phyloP scores from a whole-genome alignment of 306 rosid species.

The Fragaria ananassa region DNA sequence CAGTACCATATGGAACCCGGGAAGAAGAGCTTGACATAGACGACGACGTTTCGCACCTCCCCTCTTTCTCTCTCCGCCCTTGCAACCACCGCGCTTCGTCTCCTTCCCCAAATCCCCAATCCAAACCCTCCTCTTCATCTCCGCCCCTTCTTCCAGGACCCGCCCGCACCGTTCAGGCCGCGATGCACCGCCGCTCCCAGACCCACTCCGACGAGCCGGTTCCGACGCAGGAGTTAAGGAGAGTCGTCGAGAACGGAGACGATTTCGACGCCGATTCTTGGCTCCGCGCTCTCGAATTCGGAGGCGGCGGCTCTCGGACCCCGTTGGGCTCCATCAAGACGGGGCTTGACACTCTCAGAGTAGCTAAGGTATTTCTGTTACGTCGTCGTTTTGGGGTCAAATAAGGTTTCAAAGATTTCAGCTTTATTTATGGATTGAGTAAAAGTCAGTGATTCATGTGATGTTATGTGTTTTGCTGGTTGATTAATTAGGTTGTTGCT shows the following conservation, averaged over 20 bases:
- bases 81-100: conserved; percentile 35
- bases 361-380: conserved; percentile 32
- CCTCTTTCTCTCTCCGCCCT: conserved; percentile 44
- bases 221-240: conserved; percentile 73
- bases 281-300: conserved; percentile 52
- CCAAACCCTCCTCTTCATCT: conserved; percentile 10
- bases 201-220: conserved; percentile 25
- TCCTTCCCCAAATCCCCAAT: conserved; percentile 9
- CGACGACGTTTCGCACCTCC: conserved; percentile 59
- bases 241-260: conserved; percentile 40
- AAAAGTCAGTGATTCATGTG: not conserved
- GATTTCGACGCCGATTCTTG: conserved; percentile 49
- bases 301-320: conserved; percentile 27
- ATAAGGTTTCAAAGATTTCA: not conserved
- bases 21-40: conserved; percentile 60
- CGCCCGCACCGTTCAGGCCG: conserved; percentile 71
- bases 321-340: conserved; percentile 52
- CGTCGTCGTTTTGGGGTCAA: not conserved
- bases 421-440: not conserved
- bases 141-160: conserved; percentile 66
- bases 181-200: conserved; percentile 51
- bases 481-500: conserved; percentile 45
- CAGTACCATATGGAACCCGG: conserved; percentile 37
- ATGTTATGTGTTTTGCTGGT: conserved; percentile 10
- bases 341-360: conserved; percentile 31